Base-by-base conservation (phyloP, 78 protist genomes). In the Polysphondylium violaceum region DNA sequence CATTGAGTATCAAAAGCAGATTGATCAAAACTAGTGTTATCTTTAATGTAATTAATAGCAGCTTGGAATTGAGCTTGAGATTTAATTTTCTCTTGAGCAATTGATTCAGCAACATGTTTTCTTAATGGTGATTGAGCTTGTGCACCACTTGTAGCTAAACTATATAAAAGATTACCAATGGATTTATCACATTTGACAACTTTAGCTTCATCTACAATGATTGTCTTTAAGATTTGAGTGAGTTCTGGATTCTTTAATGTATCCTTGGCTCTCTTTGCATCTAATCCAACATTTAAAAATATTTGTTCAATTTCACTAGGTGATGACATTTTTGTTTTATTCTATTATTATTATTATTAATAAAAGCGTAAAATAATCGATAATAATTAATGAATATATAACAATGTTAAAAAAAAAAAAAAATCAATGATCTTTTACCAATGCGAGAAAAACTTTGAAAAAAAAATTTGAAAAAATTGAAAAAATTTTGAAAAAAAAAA, bases 261-360 rank as follows among this genome's bases (percentile, higher is more conserved):
- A 72, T 89, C 94, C 35, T 59, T 72, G 11, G 88, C 55, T 60
- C 88, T 65, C 59, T 89, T 89, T 17, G 76, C 74, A 60, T 89
- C 94, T 1, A 89, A 60, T 44, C 88, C 89, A 58, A 89, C 50
- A 25, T 87, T 59, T 36, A 51, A 61, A 51, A 87, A 87, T 55
- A 87, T 41, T 67, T 55, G 41, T 40, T 86, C 92, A 36, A 67
- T 35, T 47, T 81, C 89, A 17, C 27, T 65, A n/a, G n/a, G n/a
- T n/a, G n/a, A n/a, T 38, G 89, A 81, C 89, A 81, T 81, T 25
- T 29, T 9, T 69, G 11, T 69, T 16, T 69, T 3, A 50, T n/a
- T 64, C n/a, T n/a, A n/a, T 53, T 68, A 68, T 12, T 36, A 21
- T 53, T 68, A 21, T 31, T 71, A 71, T 51, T 11, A 21, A 17